Base-by-base conservation (phyloP, 768 basidiomycete species). In the Roridomyces roridus region DNA sequence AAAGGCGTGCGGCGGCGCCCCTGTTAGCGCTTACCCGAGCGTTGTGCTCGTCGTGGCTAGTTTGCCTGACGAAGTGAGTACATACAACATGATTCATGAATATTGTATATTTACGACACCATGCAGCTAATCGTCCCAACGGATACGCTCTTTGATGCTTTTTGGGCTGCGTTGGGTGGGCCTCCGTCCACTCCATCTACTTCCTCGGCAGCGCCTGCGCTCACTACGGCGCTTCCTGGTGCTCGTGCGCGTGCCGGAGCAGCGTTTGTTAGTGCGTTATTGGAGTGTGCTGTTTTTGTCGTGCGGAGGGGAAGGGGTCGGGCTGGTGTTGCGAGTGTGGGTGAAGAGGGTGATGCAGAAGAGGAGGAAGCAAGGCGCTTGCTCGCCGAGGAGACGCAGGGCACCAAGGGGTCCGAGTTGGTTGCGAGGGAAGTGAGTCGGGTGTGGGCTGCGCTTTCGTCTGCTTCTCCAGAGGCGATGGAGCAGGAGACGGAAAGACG, bases 21-120 rank as follows among this genome's bases (percentile, higher is more conserved):
- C 94, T 0, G 68, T 85, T 1, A 81, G 89, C 60, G 91, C 90
- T 3, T 98, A 97, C 69, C 94, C 93, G 0, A 80, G 87, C 2
- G 79, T 96, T 24, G 74, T 97, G 17, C 78, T 97, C 23, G 79
- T 95, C 23, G 68, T 98, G 14, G 91, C 93, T 2, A 94, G 92
- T 0, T 82, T 98, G 12, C 91, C 94, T 0, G 69, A 79, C 17
- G 60, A 55, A 46, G 60, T 58, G 43, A 3, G 51, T 46, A 6
- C 29, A 14, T 31, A 6, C 29, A 14, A 14, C 7, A 14, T 6
- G 29, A 31, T 7, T 31, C 29, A 14, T 31, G 29, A 6, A 31
- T 31, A 14, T 6, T 31, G 29, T 14, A 7, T 6, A 34, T 34
- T 34, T 8, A 34, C 31, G 7, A 10, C 11, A 15, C 2, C 11